Percentiles rank a stretch among this genome's conserved stretches.
These are phyloP conservation scores for Agastache rugosa DNA, from an alignment of 257 asterid genomes.

Conservation along the genomic window DNA sequence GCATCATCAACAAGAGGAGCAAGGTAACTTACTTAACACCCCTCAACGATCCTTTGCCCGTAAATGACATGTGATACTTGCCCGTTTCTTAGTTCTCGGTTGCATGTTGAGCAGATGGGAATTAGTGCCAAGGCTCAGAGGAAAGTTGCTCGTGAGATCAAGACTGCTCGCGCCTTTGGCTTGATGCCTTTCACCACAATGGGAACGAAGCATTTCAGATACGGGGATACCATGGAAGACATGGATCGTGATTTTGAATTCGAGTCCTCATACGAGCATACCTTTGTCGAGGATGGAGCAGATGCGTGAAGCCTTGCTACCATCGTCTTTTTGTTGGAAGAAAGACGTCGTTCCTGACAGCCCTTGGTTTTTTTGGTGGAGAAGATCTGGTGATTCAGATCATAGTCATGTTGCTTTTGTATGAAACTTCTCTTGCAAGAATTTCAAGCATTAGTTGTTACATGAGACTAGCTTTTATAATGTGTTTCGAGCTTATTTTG, in stretches of 20 bases:
- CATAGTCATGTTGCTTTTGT: not conserved
- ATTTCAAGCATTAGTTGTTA: slow-evolving; percentile 13
- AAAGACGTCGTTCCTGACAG: not conserved
- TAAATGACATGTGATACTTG: not conserved
- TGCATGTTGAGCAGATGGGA: slow-evolving; percentile 48
- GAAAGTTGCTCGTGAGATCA: slow-evolving; percentile 79
- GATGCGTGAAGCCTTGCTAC: slow-evolving; percentile 29
- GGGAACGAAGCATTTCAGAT: slow-evolving; percentile 80
- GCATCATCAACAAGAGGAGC: slow-evolving; percentile 85
- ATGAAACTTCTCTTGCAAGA: not conserved
- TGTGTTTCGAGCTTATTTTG: not conserved
- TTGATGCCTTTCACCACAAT: slow-evolving; percentile 95
- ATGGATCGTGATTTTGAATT: slow-evolving; percentile 48
- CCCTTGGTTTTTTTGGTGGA: slow-evolving; percentile 27
- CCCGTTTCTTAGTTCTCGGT: slow-evolving; percentile 24
- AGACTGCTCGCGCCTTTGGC: slow-evolving; percentile 96
- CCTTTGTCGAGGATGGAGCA: slow-evolving; percentile 52
- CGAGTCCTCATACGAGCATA: slow-evolving; percentile 38
- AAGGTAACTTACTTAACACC: slow-evolving; percentile 52
- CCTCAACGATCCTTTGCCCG: not conserved
- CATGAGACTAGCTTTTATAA: not conserved
- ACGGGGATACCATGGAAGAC: slow-evolving; percentile 75
- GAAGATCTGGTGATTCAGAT: not conserved
- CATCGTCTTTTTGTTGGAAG: not conserved
- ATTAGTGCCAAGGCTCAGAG: slow-evolving; percentile 67